Base-by-base conservation (phyloP, 805 yeast genomes). In the Jamesozyma rosinii region DNA sequence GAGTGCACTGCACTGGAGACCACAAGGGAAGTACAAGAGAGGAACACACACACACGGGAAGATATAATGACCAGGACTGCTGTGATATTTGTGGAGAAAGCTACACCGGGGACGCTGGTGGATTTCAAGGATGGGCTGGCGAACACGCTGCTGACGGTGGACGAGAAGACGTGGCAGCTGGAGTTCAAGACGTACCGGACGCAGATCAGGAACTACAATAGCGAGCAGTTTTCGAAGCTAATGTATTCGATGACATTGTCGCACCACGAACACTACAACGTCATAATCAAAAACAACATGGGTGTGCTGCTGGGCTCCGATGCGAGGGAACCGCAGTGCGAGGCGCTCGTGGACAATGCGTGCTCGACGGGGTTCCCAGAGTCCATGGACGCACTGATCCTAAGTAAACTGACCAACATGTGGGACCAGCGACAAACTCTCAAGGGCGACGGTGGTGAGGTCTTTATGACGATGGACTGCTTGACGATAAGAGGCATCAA, bases 361-460 rank as follows among this genome's bases (percentile, higher is more conserved):
- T 54, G 61, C 35, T 50, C 53, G 24, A 48, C 54, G 3, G 58
- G 58, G 9, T 48, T 44, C 24, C 50, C 52, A 11, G 60, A 53
- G 27, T 41, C 63, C 3, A 46, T 61, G 32, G 64, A 61, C 37
- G 27, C 41, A 11, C 44, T 61, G 4, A 29, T 61, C 17, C 36
- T 49, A 0, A 47, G 49, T 10, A 59, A 57, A 38, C 50, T 61
- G 17, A 53, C 63, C 2, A 60, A 58, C 42, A 51, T 61, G 15
- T 61, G 66, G 66, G 49, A 52, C 10, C 62, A 53, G 36, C 47
- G 65, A 37, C 64, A 60, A 44, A 44, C 51, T 17, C 51, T 61
- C 6, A 55, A 52, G 41, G 66, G 66, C 18, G 64, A 60, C 34
- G 58, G 55, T 5, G 66, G 66, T 8, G 63, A 59, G 38, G 52